Conservation (phyloP, 1,284 basidiomycete species). For the Ceraceosorus guamensis region DNA sequence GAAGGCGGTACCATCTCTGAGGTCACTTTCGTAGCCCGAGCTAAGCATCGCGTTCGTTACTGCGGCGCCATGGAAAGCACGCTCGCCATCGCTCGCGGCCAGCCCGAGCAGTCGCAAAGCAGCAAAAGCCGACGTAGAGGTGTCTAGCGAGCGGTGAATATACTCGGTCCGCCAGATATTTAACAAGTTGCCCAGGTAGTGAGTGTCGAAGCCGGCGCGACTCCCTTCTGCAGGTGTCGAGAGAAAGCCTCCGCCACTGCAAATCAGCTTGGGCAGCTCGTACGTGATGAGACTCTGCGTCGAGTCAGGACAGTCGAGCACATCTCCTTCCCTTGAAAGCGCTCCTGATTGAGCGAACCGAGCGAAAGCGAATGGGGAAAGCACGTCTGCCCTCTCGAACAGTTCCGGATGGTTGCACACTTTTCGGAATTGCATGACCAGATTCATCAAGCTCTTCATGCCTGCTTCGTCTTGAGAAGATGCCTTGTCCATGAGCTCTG, state of each 20-base stretch:
- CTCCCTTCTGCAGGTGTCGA: constrained; percentile 61
- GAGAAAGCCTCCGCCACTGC: constrained; percentile 69
- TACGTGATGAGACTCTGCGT: constrained; percentile 78
- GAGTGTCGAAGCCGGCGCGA: constrained; percentile 57
- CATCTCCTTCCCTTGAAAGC: constrained; percentile 75
- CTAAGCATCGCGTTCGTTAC: constrained; percentile 51
- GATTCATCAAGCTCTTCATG: constrained; percentile 90
- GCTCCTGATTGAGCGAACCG: constrained; percentile 74
- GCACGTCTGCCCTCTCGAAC: constrained; percentile 93
- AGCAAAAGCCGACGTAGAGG: constrained; percentile 59
- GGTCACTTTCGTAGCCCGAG: constrained; percentile 32
- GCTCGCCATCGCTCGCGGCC: constrained; percentile 59
- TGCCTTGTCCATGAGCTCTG: constrained; percentile 88
- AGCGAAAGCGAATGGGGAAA: constrained; percentile 82
- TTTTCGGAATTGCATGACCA: constrained; percentile 99
- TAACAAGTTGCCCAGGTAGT: constrained; percentile 65
- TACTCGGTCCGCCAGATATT: constrained; percentile 85
- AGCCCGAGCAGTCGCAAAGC: constrained; percentile 67
- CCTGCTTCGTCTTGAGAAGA: constrained; percentile 80
- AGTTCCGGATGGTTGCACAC: constrained; percentile 98
- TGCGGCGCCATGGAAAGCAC: constrained; percentile 58
- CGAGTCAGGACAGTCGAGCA: constrained; percentile 71
- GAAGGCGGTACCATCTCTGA: constrained; percentile 21
- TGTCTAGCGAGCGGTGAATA: constrained; percentile 65
- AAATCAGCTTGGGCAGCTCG: constrained; percentile 68